Base-by-base conservation (phyloP, 1,284 basidiomycete genomes). In the Coriolopsis trogii region DNA sequence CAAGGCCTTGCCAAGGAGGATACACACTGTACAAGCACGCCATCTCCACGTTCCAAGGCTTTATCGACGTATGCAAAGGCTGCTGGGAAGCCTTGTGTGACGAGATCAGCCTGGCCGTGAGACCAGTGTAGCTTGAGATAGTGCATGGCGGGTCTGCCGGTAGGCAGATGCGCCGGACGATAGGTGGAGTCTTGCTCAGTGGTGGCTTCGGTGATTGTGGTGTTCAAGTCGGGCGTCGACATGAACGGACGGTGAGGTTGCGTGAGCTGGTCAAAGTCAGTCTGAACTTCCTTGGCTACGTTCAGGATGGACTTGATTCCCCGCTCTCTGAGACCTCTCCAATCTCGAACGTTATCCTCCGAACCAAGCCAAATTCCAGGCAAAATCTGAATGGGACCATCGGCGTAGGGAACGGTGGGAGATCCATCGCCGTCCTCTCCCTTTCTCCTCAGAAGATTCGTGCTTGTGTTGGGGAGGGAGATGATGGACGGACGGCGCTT, bases 51-150 rank as follows among this genome's bases (percentile, higher is more conserved):
- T 50, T 81, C 76, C 42, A 92, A 71, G 40, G 90, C 87, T 31
- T 80, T 77, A 68, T 95, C 94, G 55, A 91, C 81, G 66, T 93
- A 95, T 15, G 79, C 69, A 78, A 95, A 90, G 1, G 88, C 91
- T 16, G 80, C 79, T 58, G 85, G 84, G 70, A 95, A 93, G 28
- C 90, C 89, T 59, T 77, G 69, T 38, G 84, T 67, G 54, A 95
- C 91, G 43, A 98, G 82, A 62, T 96, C 89, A 50, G 87, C 79
- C 72, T 96, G 91, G 23, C 93, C 93, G 70, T 98, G 96, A 29
- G 93, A 95, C 95, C 95, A 98, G 44, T 84, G 82, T 24, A 98
- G 80, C 72, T 97, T 96, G 69, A 94, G 85, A 69, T 98, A 98
- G 67, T 93, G 85, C 75, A 96, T 82, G 20, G 79, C 79, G 0